Conservation (phyloP, 164 flowering plant species). For the Warburgia ugandensis region DNA sequence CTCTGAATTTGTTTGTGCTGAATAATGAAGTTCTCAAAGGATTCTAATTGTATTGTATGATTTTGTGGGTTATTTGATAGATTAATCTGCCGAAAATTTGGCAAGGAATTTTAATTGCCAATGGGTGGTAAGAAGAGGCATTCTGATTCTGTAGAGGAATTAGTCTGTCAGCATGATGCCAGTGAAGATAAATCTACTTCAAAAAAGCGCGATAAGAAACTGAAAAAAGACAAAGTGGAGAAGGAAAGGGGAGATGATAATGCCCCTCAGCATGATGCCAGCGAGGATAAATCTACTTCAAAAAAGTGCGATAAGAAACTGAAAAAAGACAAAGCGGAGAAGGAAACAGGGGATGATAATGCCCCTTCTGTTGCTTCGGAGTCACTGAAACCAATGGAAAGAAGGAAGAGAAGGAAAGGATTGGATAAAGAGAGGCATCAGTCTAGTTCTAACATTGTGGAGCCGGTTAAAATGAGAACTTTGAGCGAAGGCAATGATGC, state of each 20-base stretch:
- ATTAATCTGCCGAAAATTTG: too few species aligned
- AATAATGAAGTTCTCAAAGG: too few species aligned
- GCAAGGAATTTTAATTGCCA: too few species aligned
- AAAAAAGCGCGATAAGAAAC: slow-evolving; percentile 18
- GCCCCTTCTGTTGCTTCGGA: neutral
- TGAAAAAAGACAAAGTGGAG: slow-evolving; percentile 25
- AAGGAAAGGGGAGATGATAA: slow-evolving; percentile 8
- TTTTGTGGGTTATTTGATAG: too few species aligned
- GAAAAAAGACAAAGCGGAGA: slow-evolving; percentile 27
- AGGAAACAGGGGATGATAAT: slow-evolving; percentile 7
- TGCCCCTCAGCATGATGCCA: slow-evolving; percentile 7
- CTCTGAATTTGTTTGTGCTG: too few species aligned
- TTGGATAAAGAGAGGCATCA: slow-evolving; percentile 50
- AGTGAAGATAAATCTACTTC: neutral
- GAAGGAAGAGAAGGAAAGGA: slow-evolving; percentile 61
- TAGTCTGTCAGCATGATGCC: slow-evolving; percentile 12
- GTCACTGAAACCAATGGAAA: slow-evolving; percentile 70
- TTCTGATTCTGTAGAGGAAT: slow-evolving; percentile 19
- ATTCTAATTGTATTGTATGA: too few species aligned
- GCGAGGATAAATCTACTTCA: neutral
- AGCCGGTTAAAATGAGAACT: slow-evolving; percentile 6
- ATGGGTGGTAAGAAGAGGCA: slow-evolving; percentile 50
- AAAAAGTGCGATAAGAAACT: slow-evolving; percentile 20
- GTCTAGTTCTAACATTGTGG: slow-evolving; percentile 13
- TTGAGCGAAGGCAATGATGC: slow-evolving; percentile 3